phyloP scores from a whole-genome alignment of 164 flowering plant species.

The Dillenia suffruticosa region DNA sequence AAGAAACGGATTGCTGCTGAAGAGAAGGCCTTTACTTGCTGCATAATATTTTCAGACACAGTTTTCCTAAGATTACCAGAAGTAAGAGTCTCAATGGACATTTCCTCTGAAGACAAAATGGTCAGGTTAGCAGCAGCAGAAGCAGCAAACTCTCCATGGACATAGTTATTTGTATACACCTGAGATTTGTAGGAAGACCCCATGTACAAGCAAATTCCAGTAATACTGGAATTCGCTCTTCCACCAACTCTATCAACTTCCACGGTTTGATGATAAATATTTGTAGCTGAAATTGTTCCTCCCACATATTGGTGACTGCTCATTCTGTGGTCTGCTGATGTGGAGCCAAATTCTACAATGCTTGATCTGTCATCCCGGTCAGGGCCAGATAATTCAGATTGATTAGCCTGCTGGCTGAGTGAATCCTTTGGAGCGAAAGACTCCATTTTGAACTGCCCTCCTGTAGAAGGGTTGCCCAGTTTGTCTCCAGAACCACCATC shows the following conservation, averaged over 20 bases:
- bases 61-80: conserved; percentile 42
- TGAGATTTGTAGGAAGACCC: conserved; percentile 59
- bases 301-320: conserved; percentile 10
- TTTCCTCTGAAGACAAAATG: conserved; percentile 66
- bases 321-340: conserved; percentile 11
- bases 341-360: conserved; percentile 18
- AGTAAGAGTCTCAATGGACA: conserved; percentile 32
- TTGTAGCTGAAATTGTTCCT: conserved; percentile 14
- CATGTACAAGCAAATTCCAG: conserved; percentile 25
- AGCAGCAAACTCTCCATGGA: conserved; percentile 86
- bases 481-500: conserved; percentile 3
- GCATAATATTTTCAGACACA: conserved; percentile 37
- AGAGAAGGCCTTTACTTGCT: conserved; percentile 85
- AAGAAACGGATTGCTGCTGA: conserved; percentile 59
- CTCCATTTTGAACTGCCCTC: conserved; percentile 21
- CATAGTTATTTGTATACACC: conserved; percentile 63
- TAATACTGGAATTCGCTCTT: conserved; percentile 13
- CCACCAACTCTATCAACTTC: conserved; percentile 17
- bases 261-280: conserved; percentile 11
- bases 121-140: conserved; percentile 85
- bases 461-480: conserved; percentile 5
- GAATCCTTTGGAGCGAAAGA: conserved; percentile 29
- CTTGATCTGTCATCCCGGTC: conserved; percentile 26
- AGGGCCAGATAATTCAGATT: conserved; percentile 27
- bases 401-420: conserved; percentile 19